phyloP scores from a whole-genome alignment of 352 stramenopile species.

The Phytophthora sp. region DNA sequence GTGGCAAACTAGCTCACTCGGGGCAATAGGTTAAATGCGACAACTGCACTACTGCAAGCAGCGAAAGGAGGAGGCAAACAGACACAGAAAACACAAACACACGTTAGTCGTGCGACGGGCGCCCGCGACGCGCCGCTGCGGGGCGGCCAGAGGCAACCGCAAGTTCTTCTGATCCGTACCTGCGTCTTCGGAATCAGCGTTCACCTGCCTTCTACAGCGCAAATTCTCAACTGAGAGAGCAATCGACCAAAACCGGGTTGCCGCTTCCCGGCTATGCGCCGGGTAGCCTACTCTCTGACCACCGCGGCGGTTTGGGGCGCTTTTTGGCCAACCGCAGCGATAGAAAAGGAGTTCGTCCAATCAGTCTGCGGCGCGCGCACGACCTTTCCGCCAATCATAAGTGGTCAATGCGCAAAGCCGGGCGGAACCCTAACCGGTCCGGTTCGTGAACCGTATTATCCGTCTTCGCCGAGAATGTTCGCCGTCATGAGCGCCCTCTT shows the following conservation, averaged over 20 bases:
- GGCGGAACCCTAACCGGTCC: slow-evolving; percentile 25
- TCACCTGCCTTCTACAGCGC: slow-evolving; percentile 19
- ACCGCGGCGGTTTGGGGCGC: neutral
- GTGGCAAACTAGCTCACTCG: slow-evolving; percentile 28
- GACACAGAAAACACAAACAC: neutral
- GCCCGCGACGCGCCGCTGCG: neutral
- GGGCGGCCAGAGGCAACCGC: neutral
- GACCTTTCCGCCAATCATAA: neutral
- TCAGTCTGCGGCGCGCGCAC: neutral
- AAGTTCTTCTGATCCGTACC: slow-evolving; percentile 20
- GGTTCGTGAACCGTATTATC: slow-evolving; percentile 9
- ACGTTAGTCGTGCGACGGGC: neutral
- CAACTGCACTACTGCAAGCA: slow-evolving; percentile 32
- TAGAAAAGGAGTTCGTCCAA: neutral
- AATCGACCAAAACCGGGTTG: slow-evolving; percentile 3
- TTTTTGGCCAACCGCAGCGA: slow-evolving; percentile 14
- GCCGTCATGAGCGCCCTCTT: slow-evolving; percentile 10
- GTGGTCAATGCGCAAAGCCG: too few species aligned
- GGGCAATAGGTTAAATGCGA: slow-evolving; percentile 27
- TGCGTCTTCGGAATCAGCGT: slow-evolving; percentile 13
- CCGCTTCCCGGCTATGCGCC: slow-evolving; percentile 11
- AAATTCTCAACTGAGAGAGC: slow-evolving; percentile 47
- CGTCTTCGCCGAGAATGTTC: slow-evolving; percentile 24
- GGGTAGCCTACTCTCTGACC: slow-evolving; percentile 20
- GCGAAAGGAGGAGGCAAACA: neutral